These are phyloP conservation scores for Pharus latifolius DNA, from an alignment of 176 grass and related monocot species.

Conservation along the genomic window DNA sequence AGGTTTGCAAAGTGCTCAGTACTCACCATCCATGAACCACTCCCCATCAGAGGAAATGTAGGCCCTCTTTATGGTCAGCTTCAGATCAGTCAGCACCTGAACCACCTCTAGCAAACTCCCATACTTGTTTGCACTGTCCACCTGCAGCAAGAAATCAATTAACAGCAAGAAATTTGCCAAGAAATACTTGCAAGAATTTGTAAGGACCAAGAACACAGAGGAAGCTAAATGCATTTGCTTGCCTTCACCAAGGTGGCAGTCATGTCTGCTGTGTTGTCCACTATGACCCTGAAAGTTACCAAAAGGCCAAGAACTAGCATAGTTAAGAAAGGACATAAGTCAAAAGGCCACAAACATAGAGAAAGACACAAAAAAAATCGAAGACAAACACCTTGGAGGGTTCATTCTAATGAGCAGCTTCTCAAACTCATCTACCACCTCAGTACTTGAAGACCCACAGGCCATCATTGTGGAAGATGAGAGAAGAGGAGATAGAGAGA, in stretches of 20 bases:
- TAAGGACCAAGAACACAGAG: constrained; percentile 7
- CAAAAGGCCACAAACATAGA: too few species aligned
- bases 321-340: neutral
- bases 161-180: neutral
- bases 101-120: constrained; percentile 92
- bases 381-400: constrained; percentile 58
- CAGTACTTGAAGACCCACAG: constrained; percentile 53
- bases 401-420: constrained; percentile 97
- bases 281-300: constrained; percentile 51
- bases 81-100: constrained; percentile 88
- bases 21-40: constrained; percentile 99
- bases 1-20: constrained; percentile 15
- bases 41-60: constrained; percentile 97
- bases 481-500: neutral
- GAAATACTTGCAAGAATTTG: neutral
- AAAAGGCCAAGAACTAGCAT: constrained; percentile 13
- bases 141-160: constrained; percentile 31
- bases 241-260: constrained; percentile 85
- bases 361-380: neutral
- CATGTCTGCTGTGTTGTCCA: constrained; percentile 76
- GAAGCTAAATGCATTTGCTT: neutral
- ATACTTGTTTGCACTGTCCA: constrained; percentile 93
- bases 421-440: constrained; percentile 80
- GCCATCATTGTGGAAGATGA: constrained; percentile 42
- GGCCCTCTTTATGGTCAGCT: constrained; percentile 80